A percentile compares a stretch with the other conserved stretches of the same genome.
Conservation (phyloP, 495 filamentous ascomycete genomes). For the Tuber umbilicatum region DNA sequence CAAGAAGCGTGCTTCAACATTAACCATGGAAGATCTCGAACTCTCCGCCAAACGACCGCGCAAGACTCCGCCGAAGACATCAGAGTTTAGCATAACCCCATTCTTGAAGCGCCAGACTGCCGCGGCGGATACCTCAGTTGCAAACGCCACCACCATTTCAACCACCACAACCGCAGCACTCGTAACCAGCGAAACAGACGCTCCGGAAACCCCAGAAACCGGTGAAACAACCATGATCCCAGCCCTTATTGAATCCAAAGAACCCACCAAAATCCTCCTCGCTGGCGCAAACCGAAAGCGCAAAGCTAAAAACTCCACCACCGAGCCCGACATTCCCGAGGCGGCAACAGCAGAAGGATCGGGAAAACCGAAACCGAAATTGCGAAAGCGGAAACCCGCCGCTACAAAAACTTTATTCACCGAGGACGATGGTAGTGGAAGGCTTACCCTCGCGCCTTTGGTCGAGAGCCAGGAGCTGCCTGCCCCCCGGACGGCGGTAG, state of each 20-base stretch:
- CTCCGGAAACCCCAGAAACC: conserved; percentile 4
- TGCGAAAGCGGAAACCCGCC: conserved; percentile 42
- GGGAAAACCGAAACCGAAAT: conserved; percentile 40
- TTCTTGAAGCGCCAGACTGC: conserved; percentile 35
- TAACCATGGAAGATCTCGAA: conserved; percentile 37
- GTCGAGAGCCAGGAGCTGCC: conserved; percentile 12
- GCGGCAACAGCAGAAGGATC: conserved; percentile 23
- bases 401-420: conserved; percentile 54
- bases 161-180: conserved; percentile 14
- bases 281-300: conserved; percentile 34
- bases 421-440: conserved; percentile 38
- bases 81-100: conserved; percentile 38
- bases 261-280: conserved; percentile 30
- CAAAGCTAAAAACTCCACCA: conserved; percentile 12
- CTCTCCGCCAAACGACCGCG: conserved; percentile 26
- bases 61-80: conserved; percentile 19
- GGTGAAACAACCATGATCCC: conserved; percentile 23
- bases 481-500: background rate
- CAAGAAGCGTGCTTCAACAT: conserved; percentile 18
- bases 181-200: background rate
- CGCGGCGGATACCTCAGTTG: conserved; percentile 4
- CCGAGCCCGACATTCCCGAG: background rate
- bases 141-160: conserved; percentile 13
- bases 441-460: conserved; percentile 22
- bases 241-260: conserved; percentile 17